A percentile compares a stretch with the other conserved stretches of the same genome.
Conservation (phyloP, 441 rosid genomes). For the Populus tomentosa region DNA sequence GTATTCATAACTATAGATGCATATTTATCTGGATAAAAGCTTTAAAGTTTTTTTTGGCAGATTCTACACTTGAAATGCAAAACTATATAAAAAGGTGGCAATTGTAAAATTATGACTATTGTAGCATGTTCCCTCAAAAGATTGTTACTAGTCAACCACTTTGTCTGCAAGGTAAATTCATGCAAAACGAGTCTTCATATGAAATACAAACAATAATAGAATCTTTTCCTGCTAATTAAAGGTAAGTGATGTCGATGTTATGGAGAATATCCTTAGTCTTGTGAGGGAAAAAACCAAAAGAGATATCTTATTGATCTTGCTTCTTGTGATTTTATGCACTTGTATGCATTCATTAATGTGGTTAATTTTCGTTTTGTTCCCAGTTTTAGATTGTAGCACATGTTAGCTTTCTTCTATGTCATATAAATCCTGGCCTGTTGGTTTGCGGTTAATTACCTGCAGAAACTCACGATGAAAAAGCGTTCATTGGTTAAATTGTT, state of each 20-base stretch:
- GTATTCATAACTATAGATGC: background rate
- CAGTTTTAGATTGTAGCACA: no score
- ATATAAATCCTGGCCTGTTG: background rate
- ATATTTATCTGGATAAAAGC: background rate
- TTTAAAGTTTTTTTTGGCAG: background rate
- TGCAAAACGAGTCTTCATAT: background rate
- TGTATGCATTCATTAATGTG: background rate
- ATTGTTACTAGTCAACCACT: background rate
- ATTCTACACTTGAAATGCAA: no score
- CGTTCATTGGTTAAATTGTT: constrained; percentile 14
- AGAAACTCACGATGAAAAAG: constrained; percentile 23
- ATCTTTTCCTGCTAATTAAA: background rate
- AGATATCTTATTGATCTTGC: background rate
- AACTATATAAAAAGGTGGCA: no score
- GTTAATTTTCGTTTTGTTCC: background rate
- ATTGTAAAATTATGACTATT: background rate
- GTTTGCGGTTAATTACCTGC: constrained; percentile 23
- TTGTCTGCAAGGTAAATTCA: background rate
- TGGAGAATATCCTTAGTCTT: no score
- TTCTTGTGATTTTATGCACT: no score
- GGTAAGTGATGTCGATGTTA: background rate
- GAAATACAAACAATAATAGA: background rate
- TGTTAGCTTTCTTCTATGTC: background rate
- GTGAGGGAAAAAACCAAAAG: background rate
- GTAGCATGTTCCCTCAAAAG: background rate